Evolutionary conservation across 257 asterid species (phyloP).

Genomic region (Salvia miltiorrhiza): DNA sequence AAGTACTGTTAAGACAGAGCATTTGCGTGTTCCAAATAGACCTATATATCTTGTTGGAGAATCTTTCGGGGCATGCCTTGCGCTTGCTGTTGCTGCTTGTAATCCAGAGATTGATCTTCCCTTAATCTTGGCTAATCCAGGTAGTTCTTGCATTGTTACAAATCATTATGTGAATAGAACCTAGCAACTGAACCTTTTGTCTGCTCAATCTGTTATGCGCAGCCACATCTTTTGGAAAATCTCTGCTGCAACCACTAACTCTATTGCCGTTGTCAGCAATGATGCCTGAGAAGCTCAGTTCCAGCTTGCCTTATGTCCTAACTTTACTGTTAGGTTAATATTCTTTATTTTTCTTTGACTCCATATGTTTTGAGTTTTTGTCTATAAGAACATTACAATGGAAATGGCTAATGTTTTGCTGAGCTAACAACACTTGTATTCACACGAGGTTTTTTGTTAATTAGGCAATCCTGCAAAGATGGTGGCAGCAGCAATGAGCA

Average conservation of each 20-base stretch:
- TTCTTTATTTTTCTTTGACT: background rate
- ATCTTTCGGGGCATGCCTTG: conserved; percentile 77
- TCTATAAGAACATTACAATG: background rate
- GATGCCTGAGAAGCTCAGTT: conserved; percentile 49
- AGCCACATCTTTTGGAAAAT: conserved; percentile 64
- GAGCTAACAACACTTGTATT: background rate
- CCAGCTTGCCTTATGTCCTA: conserved; percentile 43
- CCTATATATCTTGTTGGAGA: conserved; percentile 84
- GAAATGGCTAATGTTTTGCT: background rate
- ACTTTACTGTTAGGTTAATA: conserved; percentile 50
- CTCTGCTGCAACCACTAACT: conserved; percentile 28
- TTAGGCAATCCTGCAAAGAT: conserved; percentile 61
- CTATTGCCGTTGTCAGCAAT: conserved; percentile 42
- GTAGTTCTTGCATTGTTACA: background rate
- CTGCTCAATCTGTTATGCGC: conserved; percentile 15
- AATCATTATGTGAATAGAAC: background rate
- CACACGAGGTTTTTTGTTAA: background rate
- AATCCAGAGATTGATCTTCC: conserved; percentile 66
- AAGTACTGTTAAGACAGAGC: conserved; percentile 48
- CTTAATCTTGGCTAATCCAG: conserved; percentile 81
- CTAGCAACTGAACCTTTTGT: background rate
- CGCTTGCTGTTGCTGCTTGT: conserved; percentile 79
- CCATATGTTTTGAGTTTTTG: background rate
- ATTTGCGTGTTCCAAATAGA: conserved; percentile 41
- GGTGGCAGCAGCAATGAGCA: conserved; percentile 38